Evolutionary conservation across 129 eudicot species (phyloP), one percentile per base, ranked within the genome.

Genomic region (Logfia minima): DNA sequence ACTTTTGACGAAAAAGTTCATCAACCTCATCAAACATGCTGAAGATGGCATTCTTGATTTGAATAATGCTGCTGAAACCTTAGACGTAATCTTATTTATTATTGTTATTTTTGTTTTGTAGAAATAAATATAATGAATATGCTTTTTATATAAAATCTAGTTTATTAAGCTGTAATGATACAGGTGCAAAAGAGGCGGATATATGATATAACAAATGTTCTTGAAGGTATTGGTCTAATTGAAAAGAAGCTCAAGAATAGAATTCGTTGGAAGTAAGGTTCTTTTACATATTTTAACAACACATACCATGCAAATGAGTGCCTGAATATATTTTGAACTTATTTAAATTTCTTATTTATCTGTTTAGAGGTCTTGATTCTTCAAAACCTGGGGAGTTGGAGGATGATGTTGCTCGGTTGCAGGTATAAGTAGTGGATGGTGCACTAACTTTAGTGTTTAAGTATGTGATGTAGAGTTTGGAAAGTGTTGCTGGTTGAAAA

Each of bases 151-250:
- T n/a, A 60, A 9, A 35, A 43, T 55, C 9, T 6, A 8, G 29
- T 17, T 21, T 53, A 59, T 64, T 19, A 45, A 52, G 35, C 68
- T 62, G 2, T 73, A 53, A 75, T 75, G 69, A 11, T 68, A 73
- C 91, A 95, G 99, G 99, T 95, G 37, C 99, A 95, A 58, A 95
- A 95, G 87, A 89, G 99, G 82, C 85, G 99, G 55, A 95, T 95
- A 82, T 95, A 95, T 85, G 99, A 95, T 67, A 95, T 95, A 70
- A 92, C 99, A 28, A 95, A 95, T 85, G 99, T 95, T 56, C 96
- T 95, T 72, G 99, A 95, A 83, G 99, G 99, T 66, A 95, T 95
- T 82, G 99, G 99, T 75, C 89, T 95, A 64, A 95, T 95, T 17
- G 99, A 95, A 78, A 95, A 95, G 91, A 95, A 92, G 87, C 92